Conservation (phyloP, 2,329 filamentous ascomycete species). For the Aspergillus eucalypticola region DNA sequence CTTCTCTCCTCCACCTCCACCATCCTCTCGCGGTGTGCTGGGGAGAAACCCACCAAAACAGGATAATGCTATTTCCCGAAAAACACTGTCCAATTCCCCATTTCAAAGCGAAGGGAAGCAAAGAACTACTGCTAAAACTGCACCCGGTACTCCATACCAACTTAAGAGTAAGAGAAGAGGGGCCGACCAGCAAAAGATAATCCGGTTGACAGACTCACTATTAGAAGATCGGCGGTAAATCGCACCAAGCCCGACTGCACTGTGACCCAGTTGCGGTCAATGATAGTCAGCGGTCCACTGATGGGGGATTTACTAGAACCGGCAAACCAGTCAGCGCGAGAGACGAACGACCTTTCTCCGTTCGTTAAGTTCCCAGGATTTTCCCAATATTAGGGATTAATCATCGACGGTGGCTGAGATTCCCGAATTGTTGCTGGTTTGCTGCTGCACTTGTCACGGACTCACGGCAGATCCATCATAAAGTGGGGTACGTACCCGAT, state of each 20-base stretch:
- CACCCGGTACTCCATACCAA: no score
- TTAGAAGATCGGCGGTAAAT: constrained; percentile 9
- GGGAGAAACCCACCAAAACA: not conserved
- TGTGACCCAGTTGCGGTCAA: constrained; percentile 2
- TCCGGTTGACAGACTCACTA: constrained; percentile 8
- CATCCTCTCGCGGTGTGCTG: not conserved
- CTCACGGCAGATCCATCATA: constrained; percentile 14
- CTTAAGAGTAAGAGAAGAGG: not conserved
- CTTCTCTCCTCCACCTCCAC: not conserved
- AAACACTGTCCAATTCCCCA: not conserved
- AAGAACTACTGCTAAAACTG: not conserved
- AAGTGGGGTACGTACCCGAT: constrained; percentile 11
- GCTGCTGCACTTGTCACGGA: constrained; percentile 8
- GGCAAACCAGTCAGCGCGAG: not conserved
- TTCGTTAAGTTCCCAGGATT: not conserved
- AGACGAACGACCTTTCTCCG: not conserved
- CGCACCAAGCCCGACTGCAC: constrained; percentile 6
- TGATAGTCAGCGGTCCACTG: constrained; percentile 8
- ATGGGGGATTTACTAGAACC: constrained; percentile 1
- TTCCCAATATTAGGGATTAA: not conserved
- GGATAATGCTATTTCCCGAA: not conserved
- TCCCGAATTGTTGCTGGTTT: not conserved
- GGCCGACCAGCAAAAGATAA: constrained; percentile 4
- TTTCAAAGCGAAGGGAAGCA: not conserved
- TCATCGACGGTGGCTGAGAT: constrained; percentile 1